These are phyloP conservation scores for Theileria equi DNA, from an alignment of 169 alveolate genomes.

Conservation along the genomic window DNA sequence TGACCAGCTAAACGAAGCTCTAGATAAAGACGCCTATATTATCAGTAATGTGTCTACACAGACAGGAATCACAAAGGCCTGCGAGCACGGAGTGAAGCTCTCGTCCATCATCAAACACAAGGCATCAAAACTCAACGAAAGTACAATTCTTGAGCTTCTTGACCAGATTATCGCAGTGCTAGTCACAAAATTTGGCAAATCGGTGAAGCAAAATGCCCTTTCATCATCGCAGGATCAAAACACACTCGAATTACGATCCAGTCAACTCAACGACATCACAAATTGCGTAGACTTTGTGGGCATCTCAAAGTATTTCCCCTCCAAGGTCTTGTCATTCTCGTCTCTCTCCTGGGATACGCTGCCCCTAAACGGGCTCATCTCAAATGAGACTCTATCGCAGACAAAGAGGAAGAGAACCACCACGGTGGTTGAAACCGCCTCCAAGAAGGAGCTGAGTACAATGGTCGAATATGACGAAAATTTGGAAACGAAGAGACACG, in stretches of 20 bases:
- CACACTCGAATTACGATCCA: background rate
- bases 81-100: constrained; percentile 56
- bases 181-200: constrained; percentile 18
- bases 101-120: constrained; percentile 55
- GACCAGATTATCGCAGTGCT: constrained; percentile 14
- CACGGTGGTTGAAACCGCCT: background rate
- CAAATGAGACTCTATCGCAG: background rate
- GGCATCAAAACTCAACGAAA: constrained; percentile 58
- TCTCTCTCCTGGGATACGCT: constrained; percentile 58
- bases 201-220: constrained; percentile 1
- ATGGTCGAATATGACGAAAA: constrained; percentile 37
- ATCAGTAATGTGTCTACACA: constrained; percentile 51
- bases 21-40: constrained; percentile 50
- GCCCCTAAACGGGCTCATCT: constrained; percentile 17
- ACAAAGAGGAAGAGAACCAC: constrained; percentile 26
- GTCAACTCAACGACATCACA: background rate
- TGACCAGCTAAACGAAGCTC: constrained; percentile 39
- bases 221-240: constrained; percentile 11
- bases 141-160: constrained; percentile 44
- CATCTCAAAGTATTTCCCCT: constrained; percentile 48
- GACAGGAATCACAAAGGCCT: constrained; percentile 45
- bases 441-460: constrained; percentile 34
- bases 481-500: constrained; percentile 36
- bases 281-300: constrained; percentile 30
- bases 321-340: constrained; percentile 28